A percentile compares a stretch with the other conserved stretches of the same genome.
Evolutionary conservation across 768 basidiomycete genomes (phyloP).

Genomic region (Xerocomus brunneocitrinus): DNA sequence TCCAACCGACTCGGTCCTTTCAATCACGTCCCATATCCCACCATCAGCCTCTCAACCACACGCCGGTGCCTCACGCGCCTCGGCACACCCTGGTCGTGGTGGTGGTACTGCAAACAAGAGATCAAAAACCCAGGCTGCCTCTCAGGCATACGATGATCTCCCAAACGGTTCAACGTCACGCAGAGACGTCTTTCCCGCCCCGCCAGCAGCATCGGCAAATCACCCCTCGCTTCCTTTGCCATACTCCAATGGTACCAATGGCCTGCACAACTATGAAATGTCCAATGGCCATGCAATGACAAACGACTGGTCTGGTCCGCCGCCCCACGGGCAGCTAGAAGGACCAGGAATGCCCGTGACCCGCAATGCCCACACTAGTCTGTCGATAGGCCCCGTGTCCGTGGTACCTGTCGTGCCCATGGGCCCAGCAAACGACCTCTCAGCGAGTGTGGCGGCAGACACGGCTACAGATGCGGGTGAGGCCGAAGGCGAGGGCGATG

Average conservation of each 20-base stretch:
- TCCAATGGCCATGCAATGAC: conserved; percentile 32
- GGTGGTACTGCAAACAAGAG: conserved; percentile 40
- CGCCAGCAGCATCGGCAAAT: conserved; percentile 43
- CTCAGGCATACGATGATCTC: conserved; percentile 39
- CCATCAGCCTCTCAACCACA: conserved; percentile 31
- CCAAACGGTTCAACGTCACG: conserved; percentile 35
- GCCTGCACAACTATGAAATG: conserved; percentile 39
- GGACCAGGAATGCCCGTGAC: conserved; percentile 77
- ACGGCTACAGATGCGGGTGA: conserved; percentile 43
- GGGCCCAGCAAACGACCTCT: conserved; percentile 29
- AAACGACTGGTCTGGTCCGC: conserved; percentile 48
- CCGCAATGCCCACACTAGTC: conserved; percentile 32
- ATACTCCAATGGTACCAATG: conserved; percentile 34
- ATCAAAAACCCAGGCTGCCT: conserved; percentile 33
- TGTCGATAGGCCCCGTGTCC: conserved; percentile 23
- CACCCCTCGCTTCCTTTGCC: conserved; percentile 55
- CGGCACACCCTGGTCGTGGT: conserved; percentile 30
- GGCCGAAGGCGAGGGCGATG: conserved; percentile 53
- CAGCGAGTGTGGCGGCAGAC: conserved; percentile 35
- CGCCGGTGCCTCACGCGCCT: conserved; percentile 24
- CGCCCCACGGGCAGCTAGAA: conserved; percentile 54
- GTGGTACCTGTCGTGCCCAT: conserved; percentile 21
- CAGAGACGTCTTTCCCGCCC: conserved; percentile 44
- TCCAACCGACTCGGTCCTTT: conserved; percentile 70
- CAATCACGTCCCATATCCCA: conserved; percentile 62